These are phyloP conservation scores for Kokia cookei DNA, from an alignment of 441 rosid species.

Conservation along the genomic window DNA sequence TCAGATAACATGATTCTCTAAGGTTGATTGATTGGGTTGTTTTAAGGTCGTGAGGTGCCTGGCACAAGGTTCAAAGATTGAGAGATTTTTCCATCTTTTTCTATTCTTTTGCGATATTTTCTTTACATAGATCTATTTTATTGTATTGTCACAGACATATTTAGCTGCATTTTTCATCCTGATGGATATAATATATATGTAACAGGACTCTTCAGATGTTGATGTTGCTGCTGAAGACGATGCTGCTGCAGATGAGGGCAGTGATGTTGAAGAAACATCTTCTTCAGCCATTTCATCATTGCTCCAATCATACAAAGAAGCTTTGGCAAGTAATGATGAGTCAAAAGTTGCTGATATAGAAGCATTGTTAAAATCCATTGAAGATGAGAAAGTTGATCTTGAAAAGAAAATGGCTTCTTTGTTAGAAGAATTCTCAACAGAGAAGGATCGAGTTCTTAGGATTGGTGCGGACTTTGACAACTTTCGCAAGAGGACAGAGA, in stretches of 20 bases:
- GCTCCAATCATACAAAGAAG: conserved; percentile 62
- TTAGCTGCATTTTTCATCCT: conserved; percentile 1
- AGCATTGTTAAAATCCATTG: conserved; percentile 55
- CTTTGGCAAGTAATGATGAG: conserved; percentile 58
- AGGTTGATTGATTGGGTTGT: neutral
- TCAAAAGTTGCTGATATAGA: conserved; percentile 59
- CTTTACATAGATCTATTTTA: neutral
- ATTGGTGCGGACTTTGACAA: conserved; percentile 95
- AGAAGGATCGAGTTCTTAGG: conserved; percentile 72
- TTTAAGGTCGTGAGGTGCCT: neutral
- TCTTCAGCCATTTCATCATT: conserved; percentile 34
- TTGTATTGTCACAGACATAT: neutral
- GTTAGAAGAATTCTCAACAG: conserved; percentile 51
- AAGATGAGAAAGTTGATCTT: conserved; percentile 58
- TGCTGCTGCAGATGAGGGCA: conserved; percentile 23
- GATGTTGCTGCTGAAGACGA: conserved; percentile 35
- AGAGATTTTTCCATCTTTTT: neutral
- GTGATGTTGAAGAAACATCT: conserved; percentile 41
- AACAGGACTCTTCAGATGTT: conserved; percentile 63
- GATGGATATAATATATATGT: conserved; percentile 20
- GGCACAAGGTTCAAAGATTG: neutral
- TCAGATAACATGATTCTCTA: neutral
- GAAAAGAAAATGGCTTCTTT: conserved; percentile 49
- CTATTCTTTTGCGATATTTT: neutral
- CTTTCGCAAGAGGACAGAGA: conserved; percentile 87